These are phyloP conservation scores for Leccinum truebloodii DNA, from an alignment of 768 basidiomycete species.

Conservation along the genomic window DNA sequence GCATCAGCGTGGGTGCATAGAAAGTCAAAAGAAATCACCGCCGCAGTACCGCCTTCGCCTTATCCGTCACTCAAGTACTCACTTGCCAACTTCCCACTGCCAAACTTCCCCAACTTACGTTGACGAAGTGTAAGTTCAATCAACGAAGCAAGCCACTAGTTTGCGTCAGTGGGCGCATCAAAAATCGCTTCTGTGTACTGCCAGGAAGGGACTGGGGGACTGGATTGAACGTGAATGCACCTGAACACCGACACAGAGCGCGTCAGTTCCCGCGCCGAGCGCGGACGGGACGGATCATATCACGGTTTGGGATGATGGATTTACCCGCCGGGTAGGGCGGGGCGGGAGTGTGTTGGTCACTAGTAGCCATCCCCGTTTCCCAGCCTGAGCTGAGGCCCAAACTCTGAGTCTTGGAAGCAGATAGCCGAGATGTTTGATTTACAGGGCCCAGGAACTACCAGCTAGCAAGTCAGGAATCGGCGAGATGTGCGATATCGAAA, in stretches of 20 bases:
- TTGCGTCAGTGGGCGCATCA: background rate
- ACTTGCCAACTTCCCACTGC: background rate
- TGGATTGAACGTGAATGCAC: background rate
- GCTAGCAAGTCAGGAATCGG: background rate
- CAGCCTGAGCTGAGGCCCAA: background rate
- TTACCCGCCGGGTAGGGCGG: background rate
- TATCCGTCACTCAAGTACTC: background rate
- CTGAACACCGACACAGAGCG: background rate
- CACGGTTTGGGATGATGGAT: background rate
- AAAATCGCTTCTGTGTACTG: background rate
- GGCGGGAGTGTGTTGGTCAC: background rate
- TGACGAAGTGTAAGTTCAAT: background rate
- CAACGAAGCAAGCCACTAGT: background rate
- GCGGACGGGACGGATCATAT: background rate
- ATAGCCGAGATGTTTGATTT: background rate
- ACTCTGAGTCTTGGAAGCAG: background rate
- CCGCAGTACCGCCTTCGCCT: background rate
- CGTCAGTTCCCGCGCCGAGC: background rate
- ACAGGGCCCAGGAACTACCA: background rate
- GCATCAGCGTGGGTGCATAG: background rate
- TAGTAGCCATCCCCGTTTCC: background rate
- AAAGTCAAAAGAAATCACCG: background rate
- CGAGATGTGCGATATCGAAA: background rate
- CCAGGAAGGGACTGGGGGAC: background rate
- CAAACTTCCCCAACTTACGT: background rate